These are phyloP conservation scores for Diaporthe citri DNA, from an alignment of 2,329 filamentous ascomycete species.

Conservation along the genomic window DNA sequence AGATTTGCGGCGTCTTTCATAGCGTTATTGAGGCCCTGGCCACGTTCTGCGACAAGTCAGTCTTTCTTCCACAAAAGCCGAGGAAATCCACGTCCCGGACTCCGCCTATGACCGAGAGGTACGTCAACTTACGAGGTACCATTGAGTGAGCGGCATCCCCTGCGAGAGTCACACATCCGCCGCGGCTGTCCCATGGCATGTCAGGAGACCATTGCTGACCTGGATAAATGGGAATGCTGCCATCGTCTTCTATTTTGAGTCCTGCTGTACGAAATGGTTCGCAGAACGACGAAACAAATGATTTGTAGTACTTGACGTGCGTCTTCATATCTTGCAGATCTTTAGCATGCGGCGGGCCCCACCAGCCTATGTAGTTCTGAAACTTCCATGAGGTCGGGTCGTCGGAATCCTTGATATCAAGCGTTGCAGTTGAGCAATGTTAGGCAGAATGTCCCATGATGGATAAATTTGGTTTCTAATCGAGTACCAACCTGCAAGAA, in stretches of 20 bases:
- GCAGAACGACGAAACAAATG: conserved; percentile 4
- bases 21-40: conserved; percentile 10
- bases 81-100: too few species aligned
- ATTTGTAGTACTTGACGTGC: conserved; percentile 4
- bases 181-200: neutral
- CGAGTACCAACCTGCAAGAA: neutral
- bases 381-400: conserved; percentile 6
- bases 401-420: neutral
- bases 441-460: neutral
- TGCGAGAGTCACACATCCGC: conserved; percentile 1
- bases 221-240: conserved; percentile 3
- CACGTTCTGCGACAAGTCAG: neutral
- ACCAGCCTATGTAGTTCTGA: conserved; percentile 13
- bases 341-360: neutral
- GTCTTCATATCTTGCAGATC: conserved; percentile 6
- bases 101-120: neutral
- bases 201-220: conserved; percentile 5
- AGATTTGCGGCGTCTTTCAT: conserved; percentile 15
- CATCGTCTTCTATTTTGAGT: neutral
- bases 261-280: conserved; percentile 15
- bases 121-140: neutral
- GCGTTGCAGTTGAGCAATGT: neutral
- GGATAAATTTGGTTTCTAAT: too few species aligned
- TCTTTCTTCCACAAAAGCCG: neutral
- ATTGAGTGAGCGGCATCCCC: conserved; percentile 15